Evolutionary conservation across 2,329 filamentous ascomycete species (phyloP).

Genomic region (Zelopaecilomyces penicillatus): DNA sequence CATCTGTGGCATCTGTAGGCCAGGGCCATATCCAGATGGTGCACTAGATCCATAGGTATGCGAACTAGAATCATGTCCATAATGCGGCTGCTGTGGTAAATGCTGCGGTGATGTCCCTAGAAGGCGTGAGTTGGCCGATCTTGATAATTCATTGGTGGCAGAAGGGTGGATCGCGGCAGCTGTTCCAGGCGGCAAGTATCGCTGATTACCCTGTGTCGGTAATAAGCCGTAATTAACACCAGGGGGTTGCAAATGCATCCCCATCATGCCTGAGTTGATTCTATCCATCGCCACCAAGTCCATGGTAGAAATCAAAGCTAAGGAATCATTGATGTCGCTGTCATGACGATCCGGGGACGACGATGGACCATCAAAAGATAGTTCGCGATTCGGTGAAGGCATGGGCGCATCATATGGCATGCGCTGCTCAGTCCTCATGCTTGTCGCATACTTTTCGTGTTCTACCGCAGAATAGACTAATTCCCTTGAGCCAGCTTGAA

Average conservation of each 20-base stretch:
- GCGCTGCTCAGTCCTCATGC: conserved; percentile 29
- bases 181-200: conserved; percentile 26
- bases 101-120: conserved; percentile 33
- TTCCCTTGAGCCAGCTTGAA: conserved; percentile 10
- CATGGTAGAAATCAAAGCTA: conserved; percentile 45
- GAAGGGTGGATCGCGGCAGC: conserved; percentile 17
- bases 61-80: conserved; percentile 11
- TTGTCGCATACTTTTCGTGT: conserved; percentile 34
- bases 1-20: conserved; percentile 20
- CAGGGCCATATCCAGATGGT: conserved; percentile 24
- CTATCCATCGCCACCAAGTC: conserved; percentile 43
- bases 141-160: conserved; percentile 20
- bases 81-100: conserved; percentile 25
- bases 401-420: conserved; percentile 25
- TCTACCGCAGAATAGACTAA: conserved; percentile 16
- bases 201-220: conserved; percentile 23
- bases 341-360: conserved; percentile 30
- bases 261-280: conserved; percentile 32
- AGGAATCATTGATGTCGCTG: conserved; percentile 25
- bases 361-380: conserved; percentile 28
- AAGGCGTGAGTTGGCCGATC: conserved; percentile 22
- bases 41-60: conserved; percentile 14
- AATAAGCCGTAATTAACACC: conserved; percentile 28
- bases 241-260: conserved; percentile 30
- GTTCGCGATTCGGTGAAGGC: conserved; percentile 15